Base-by-base conservation (phyloP, 345 rosid genomes). In the Camelina laxa region DNA sequence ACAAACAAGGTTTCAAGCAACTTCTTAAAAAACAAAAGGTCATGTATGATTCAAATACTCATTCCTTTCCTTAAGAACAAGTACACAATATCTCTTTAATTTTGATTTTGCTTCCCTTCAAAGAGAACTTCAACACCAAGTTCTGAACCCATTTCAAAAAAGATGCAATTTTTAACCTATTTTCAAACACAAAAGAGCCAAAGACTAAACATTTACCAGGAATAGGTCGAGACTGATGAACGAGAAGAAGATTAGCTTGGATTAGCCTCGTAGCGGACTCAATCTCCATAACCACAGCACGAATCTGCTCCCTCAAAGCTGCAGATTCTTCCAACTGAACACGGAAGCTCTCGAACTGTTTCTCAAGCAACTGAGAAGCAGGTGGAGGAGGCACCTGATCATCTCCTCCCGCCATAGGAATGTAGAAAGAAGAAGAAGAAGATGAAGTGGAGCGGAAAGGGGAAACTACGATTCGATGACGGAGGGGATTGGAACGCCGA, bases 181-280 rank as follows among this genome's bases (percentile, higher is more conserved):
- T 61, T 13, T 12, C 20, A 16, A 22, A 42, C 4, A 8, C 17
- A 17, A 48, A 2, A 48, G 22, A 48, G 12, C 12, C n/a, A 21
- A 62, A 57, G 58, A 33, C 15, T 6, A 38, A 47, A n/a, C 22
- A 58, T 49, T 80, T 82, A 95, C 99, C 97, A 2, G 93, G 84
- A 68, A 95, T 76, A 7, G 99, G 91, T 41, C 87, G 90, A 35
- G 96, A 89, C 70, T 92, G 97, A 67, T 95, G 97, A 62, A 92
- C 90, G 17, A 89, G 91, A 44, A 95, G 97, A 35, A 95, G 86
- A 50, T 81, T 75, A 75, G 95, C 89, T 62, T 88, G 87, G 82
- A 95, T 83, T 47, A 90, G 79, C 69, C 97, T 84, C 13, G 87
- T 75, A 13, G 83, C 76, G 51, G 97, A 89, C 80, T 92, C 99